A percentile compares a stretch with the other conserved stretches of the same genome.
These are phyloP conservation scores for Fusarium sp. DNA, from an alignment of 2,329 filamentous ascomycete species.

Conservation along the genomic window DNA sequence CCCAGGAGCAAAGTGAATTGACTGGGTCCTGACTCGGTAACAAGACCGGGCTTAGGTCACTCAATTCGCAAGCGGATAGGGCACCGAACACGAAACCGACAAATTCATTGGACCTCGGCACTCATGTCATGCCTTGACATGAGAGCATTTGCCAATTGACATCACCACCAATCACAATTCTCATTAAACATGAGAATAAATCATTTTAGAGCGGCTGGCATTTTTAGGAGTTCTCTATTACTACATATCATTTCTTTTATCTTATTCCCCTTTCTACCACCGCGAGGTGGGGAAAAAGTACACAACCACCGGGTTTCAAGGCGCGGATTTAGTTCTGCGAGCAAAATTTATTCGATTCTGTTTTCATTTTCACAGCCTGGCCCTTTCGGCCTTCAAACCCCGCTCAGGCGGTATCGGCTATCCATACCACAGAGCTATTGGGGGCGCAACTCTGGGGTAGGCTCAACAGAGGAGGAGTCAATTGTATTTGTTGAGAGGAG, in stretches of 20 bases:
- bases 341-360: conserved; percentile 4
- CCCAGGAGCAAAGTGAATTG: conserved; percentile 18
- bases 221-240: conserved; percentile 41
- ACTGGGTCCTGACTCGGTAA: conserved; percentile 34
- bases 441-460: conserved; percentile 22
- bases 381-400: conserved; percentile 25
- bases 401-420: conserved; percentile 24
- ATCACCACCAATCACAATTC: conserved; percentile 30
- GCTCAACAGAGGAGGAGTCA: conserved; percentile 22
- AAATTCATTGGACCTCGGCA: conserved; percentile 26
- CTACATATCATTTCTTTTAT: conserved; percentile 28
- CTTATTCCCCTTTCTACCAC: conserved; percentile 36
- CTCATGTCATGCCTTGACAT: conserved; percentile 11
- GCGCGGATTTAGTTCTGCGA: conserved; percentile 37
- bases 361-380: conserved; percentile 16
- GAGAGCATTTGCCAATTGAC: conserved; percentile 22
- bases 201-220: conserved; percentile 42
- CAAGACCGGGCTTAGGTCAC: conserved; percentile 15
- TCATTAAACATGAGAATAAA: conserved; percentile 36
- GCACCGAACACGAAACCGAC: conserved; percentile 33
- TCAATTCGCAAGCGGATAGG: conserved; percentile 15
- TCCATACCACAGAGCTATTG: conserved; percentile 8
- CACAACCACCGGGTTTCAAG: conserved; percentile 29
- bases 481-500: conserved; percentile 40
- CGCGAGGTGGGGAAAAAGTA: conserved; percentile 34